phyloP scores from a whole-genome alignment of 2,329 filamentous ascomycete species.

The Phyllosticta citrichinensis region DNA sequence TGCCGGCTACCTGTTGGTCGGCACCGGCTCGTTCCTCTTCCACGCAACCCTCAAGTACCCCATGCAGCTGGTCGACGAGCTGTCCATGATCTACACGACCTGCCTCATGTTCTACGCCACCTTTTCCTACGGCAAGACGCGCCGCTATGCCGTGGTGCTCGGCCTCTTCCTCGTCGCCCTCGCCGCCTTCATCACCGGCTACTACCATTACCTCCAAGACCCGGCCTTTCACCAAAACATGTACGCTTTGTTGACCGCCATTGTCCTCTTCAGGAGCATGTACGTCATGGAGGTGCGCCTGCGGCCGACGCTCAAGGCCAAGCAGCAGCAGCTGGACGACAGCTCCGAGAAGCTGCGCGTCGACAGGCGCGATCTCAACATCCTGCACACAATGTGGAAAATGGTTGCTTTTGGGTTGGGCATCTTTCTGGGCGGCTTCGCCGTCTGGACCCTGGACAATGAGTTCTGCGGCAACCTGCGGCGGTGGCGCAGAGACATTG shows the following conservation, averaged over 20 bases:
- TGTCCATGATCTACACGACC: conserved; percentile 64
- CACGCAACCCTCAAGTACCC: conserved; percentile 58
- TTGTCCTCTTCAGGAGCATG: conserved; percentile 63
- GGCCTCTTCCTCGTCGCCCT: conserved; percentile 46
- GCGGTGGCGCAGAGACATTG: conserved; percentile 54
- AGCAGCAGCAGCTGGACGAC: conserved; percentile 28
- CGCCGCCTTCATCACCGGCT: conserved; percentile 59
- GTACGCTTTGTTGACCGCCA: conserved; percentile 61
- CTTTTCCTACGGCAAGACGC: conserved; percentile 58
- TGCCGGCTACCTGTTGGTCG: conserved; percentile 51
- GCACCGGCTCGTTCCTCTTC: conserved; percentile 52
- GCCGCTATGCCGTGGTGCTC: conserved; percentile 41
- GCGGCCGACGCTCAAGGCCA: conserved; percentile 43
- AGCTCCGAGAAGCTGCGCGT: conserved; percentile 30
- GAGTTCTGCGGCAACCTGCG: conserved; percentile 59
- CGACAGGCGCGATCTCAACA: conserved; percentile 46
- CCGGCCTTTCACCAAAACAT: conserved; percentile 74
- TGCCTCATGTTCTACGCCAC: conserved; percentile 58
- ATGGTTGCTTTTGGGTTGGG: conserved; percentile 60
- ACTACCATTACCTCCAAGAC: conserved; percentile 75
- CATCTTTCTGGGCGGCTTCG: conserved; percentile 65
- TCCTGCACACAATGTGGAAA: conserved; percentile 61
- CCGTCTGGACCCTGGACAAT: conserved; percentile 72
- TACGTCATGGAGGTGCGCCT: conserved; percentile 64
- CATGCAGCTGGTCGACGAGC: conserved; percentile 61